Conservation (phyloP, 306 rosid species). For the Lupinus albus region DNA sequence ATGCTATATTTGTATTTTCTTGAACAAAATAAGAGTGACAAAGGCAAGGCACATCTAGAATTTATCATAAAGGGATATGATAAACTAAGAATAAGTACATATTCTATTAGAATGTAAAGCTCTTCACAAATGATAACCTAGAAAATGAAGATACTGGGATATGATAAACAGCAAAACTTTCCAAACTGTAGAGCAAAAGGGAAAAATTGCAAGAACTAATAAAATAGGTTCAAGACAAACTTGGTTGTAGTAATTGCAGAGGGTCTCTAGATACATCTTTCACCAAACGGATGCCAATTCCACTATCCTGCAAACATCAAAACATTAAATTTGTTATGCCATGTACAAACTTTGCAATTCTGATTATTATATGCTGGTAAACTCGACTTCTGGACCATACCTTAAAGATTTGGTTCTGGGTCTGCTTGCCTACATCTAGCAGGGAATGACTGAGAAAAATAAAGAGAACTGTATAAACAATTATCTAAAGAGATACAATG, state of each 20-base stretch:
- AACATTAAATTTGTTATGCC: conserved; percentile 22
- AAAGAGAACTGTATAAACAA: conserved; percentile 25
- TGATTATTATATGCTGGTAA: conserved; percentile 15
- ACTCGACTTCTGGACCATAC: conserved; percentile 20
- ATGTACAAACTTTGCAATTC: conserved; percentile 28
- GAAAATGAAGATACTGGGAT: too few species aligned
- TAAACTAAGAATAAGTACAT: too few species aligned
- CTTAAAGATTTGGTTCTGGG: conserved; percentile 33
- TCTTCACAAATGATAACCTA: too few species aligned
- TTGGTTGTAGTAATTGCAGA: conserved; percentile 40
- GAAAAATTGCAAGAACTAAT: conserved; percentile 20
- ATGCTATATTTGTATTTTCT: too few species aligned
- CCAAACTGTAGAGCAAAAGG: background rate
- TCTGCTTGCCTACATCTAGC: conserved; percentile 30
- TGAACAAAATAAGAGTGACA: too few species aligned
- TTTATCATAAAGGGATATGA: too few species aligned
- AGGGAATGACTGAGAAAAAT: conserved; percentile 40
- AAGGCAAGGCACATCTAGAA: too few species aligned
- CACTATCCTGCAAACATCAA: conserved; percentile 44
- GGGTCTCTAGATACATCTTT: conserved; percentile 24
- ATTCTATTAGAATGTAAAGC: too few species aligned
- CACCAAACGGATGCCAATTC: conserved; percentile 32
- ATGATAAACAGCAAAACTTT: too few species aligned
- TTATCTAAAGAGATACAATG: background rate
- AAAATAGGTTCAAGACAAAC: conserved; percentile 45